Percentiles rank a stretch among this genome's conserved stretches.
phyloP scores from a whole-genome alignment of 345 rosid species.

The Eucalyptus paniculata region DNA sequence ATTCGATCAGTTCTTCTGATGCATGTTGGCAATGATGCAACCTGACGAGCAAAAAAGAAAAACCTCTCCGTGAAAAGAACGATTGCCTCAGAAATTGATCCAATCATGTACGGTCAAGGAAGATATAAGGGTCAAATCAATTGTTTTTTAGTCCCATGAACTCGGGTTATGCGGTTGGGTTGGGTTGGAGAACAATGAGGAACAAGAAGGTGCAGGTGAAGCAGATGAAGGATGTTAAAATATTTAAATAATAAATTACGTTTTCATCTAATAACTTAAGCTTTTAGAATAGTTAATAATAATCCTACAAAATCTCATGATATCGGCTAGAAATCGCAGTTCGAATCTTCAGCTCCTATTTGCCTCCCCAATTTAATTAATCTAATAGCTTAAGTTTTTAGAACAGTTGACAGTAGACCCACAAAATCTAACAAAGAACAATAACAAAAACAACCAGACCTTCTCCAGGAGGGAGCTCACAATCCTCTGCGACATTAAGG shows the following conservation, averaged over 20 bases:
- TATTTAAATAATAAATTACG: no score
- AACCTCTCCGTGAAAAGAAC: not conserved
- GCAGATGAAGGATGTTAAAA: not conserved
- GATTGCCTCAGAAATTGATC: not conserved
- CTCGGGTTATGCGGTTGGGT: not conserved
- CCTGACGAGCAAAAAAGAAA: not conserved
- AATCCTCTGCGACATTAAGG: constrained; percentile 3
- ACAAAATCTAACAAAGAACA: no score
- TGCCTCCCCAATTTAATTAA: fast-evolving
- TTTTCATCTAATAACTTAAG: fast-evolving
- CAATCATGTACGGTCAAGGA: not conserved
- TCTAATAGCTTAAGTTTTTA: no score
- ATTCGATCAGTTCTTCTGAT: not conserved
- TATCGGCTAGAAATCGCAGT: no score
- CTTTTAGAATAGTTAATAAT: fast-evolving
- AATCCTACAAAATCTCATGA: no score
- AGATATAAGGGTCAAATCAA: not conserved
- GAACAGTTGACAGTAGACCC: no score
- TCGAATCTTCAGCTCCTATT: fast-evolving
- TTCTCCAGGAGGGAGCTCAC: constrained; percentile 4
- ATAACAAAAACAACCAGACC: not conserved
- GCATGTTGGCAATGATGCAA: not conserved
- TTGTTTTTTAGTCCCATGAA: not conserved
- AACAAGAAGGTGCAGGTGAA: constrained; percentile 4
- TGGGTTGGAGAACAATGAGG: not conserved